phyloP scores from a whole-genome alignment of 352 stramenopile species.

The Pythium aquatile region DNA sequence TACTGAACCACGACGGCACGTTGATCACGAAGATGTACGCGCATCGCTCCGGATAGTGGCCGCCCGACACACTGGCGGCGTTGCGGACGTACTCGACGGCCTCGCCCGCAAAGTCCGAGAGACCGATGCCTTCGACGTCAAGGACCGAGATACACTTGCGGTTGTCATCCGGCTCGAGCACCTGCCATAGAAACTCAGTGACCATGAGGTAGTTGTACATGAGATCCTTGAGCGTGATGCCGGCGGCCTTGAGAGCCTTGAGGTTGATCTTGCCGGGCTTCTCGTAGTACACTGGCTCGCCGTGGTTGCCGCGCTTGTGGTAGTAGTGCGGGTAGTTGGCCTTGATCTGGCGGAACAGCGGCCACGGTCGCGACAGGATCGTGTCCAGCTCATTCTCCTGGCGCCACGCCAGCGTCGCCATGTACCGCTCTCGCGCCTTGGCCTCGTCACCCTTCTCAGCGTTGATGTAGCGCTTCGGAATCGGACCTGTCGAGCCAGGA shows the following conservation, averaged over 20 bases:
- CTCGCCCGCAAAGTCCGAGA: slow-evolving; percentile 85
- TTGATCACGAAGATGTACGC: slow-evolving; percentile 95
- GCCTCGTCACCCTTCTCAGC: slow-evolving; percentile 76
- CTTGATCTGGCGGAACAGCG: slow-evolving; percentile 86
- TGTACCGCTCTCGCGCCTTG: slow-evolving; percentile 63
- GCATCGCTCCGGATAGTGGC: slow-evolving; percentile 92
- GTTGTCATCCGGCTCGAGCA: slow-evolving; percentile 83
- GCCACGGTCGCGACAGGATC: slow-evolving; percentile 66
- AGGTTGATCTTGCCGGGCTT: slow-evolving; percentile 87
- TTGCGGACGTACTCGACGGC: slow-evolving; percentile 86
- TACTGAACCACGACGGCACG: slow-evolving; percentile 92
- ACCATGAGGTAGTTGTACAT: slow-evolving; percentile 88
- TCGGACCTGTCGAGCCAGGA: slow-evolving; percentile 8
- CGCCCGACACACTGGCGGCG: slow-evolving; percentile 72
- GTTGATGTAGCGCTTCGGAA: slow-evolving; percentile 68
- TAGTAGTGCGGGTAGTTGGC: slow-evolving; percentile 91
- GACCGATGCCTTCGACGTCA: slow-evolving; percentile 80
- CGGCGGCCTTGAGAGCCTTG: slow-evolving; percentile 77
- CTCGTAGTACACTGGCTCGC: slow-evolving; percentile 86
- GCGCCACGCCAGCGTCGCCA: slow-evolving; percentile 77
- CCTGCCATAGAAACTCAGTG: slow-evolving; percentile 84
- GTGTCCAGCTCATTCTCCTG: slow-evolving; percentile 75
- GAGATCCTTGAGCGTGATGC: slow-evolving; percentile 72
- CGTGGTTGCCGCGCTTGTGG: slow-evolving; percentile 79
- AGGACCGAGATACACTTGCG: slow-evolving; percentile 84